Percentiles rank a stretch among this genome's conserved stretches.
Evolutionary conservation across 176 grass and related monocot species (phyloP).

Genomic region (Triticum aestivum): DNA sequence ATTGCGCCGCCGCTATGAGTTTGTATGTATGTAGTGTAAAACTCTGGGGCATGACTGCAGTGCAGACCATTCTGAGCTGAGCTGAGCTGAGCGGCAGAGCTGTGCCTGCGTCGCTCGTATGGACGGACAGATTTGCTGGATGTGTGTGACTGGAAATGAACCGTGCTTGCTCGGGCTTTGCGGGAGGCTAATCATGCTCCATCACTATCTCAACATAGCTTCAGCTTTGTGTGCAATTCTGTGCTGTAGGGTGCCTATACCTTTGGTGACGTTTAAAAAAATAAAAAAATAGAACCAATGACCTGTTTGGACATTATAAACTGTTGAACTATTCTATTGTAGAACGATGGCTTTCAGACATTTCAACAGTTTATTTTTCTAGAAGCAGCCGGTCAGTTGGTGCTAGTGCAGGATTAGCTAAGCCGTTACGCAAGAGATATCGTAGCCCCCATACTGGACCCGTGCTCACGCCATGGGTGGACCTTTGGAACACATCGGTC

Average conservation of each 20-base stretch:
- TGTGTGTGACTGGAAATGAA: background rate
- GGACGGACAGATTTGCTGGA: background rate
- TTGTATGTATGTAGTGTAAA: background rate
- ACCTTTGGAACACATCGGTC: too few relatives aligned
- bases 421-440: slow-evolving; percentile 4
- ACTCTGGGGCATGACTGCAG: background rate
- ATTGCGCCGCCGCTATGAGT: too few relatives aligned
- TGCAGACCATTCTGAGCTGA: background rate
- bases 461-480: too few relatives aligned
- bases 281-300: too few relatives aligned
- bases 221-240: background rate
- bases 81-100: background rate
- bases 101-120: background rate
- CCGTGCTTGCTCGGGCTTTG: background rate
- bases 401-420: background rate
- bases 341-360: background rate
- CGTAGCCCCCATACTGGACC: background rate
- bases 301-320: too few relatives aligned
- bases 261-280: too few relatives aligned
- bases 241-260: background rate
- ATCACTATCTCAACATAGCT: background rate
- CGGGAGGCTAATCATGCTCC: background rate
- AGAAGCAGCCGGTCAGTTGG: background rate
- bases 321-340: too few relatives aligned
- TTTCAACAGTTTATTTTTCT: background rate